Conservation (phyloP, 495 filamentous ascomycete genomes). For the Chlorociboria aeruginascens region DNA sequence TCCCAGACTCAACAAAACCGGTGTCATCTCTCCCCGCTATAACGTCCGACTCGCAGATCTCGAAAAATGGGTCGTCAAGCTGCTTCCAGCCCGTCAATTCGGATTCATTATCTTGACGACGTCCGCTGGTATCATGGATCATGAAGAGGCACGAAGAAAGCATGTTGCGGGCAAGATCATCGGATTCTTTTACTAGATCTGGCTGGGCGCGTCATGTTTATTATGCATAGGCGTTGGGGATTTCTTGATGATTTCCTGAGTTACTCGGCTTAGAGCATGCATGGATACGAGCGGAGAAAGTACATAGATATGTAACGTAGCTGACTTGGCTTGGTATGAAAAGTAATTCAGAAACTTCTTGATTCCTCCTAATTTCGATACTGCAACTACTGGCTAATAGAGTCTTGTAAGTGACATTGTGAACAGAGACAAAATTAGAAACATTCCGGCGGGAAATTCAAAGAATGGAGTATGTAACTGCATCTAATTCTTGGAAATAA, state of each 20-base stretch:
- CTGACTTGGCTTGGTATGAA: too few relatives aligned
- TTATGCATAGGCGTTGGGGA: constrained; percentile 10
- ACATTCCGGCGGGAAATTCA: too few relatives aligned
- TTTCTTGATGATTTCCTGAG: constrained; percentile 1
- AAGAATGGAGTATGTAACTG: too few relatives aligned
- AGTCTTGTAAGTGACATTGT: too few relatives aligned
- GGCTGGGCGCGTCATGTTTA: neutral
- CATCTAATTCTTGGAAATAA: too few relatives aligned
- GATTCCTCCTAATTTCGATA: too few relatives aligned
- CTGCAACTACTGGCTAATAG: too few relatives aligned
- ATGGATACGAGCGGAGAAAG: too few relatives aligned
- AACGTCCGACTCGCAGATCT: constrained; percentile 94
- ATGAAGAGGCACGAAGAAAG: constrained; percentile 97
- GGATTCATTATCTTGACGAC: constrained; percentile 98
- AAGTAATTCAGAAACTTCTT: too few relatives aligned
- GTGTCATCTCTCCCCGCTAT: constrained; percentile 97
- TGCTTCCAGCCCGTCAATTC: constrained; percentile 98
- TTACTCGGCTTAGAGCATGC: too few relatives aligned
- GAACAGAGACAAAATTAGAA: too few relatives aligned
- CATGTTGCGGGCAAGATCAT: constrained; percentile 95
- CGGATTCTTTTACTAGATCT: constrained; percentile 85
- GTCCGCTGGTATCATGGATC: constrained; percentile 98
- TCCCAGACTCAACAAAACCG: constrained; percentile 86
- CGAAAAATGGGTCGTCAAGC: constrained; percentile 98
- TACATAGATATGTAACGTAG: too few relatives aligned